Evolutionary conservation across 192 early-diverging fungal genomes (phyloP).

Genomic region (Dissophora ornata): DNA sequence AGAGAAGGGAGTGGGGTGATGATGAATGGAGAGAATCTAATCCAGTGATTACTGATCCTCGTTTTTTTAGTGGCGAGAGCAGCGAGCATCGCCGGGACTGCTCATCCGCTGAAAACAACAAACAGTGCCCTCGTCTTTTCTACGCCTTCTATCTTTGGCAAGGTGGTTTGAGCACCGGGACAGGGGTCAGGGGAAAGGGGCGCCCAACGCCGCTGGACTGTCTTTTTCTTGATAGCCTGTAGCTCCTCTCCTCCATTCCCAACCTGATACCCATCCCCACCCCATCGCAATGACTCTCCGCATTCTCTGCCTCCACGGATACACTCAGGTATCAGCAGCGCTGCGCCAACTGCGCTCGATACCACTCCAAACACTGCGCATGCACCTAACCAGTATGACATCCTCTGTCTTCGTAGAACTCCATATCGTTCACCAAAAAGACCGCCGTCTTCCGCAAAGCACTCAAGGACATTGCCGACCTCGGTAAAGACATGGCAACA

Average conservation of each 20-base stretch:
- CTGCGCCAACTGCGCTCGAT: too few relatives aligned
- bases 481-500: slow-evolving; percentile 42
- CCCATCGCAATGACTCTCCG: slow-evolving; percentile 46
- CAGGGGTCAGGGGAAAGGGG: background rate
- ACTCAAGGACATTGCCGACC: slow-evolving; percentile 62
- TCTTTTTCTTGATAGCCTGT: too few relatives aligned
- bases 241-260: background rate
- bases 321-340: slow-evolving; percentile 45
- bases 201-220: too few relatives aligned
- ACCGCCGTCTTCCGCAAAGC: slow-evolving; percentile 62
- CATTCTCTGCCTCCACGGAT: slow-evolving; percentile 67
- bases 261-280: background rate
- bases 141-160: background rate
- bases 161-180: background rate
- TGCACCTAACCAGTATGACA: too few relatives aligned
- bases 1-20: background rate
- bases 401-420: slow-evolving; percentile 60
- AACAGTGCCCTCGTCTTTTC: too few relatives aligned
- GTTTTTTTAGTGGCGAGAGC: too few relatives aligned
- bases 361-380: too few relatives aligned
- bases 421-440: slow-evolving; percentile 62
- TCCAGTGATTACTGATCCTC: too few relatives aligned
- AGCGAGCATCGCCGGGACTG: too few relatives aligned
- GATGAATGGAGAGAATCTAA: too few relatives aligned
- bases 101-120: background rate